A percentile compares a stretch with the other conserved stretches of the same genome.
Evolutionary conservation across 1,284 basidiomycete species (phyloP).

Genomic region (Omphalotus olearius): DNA sequence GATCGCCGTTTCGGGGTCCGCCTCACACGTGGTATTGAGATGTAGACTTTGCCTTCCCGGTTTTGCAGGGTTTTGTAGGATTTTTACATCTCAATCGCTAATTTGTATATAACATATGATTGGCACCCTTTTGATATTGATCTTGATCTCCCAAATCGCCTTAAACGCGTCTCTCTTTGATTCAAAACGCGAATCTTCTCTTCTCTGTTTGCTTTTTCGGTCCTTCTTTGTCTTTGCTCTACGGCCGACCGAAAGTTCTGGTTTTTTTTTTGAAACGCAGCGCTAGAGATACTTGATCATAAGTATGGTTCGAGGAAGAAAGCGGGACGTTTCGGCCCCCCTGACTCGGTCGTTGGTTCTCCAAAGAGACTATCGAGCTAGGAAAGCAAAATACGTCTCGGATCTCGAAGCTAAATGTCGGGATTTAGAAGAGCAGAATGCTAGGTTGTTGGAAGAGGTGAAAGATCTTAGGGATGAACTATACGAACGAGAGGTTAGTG

Average conservation of each 20-base stretch:
- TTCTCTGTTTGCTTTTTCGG: too few species aligned
- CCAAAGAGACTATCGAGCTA: conserved; percentile 11
- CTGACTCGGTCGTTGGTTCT: conserved; percentile 8
- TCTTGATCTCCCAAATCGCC: too few species aligned
- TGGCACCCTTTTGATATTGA: too few species aligned
- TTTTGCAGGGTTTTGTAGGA: neutral
- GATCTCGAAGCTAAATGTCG: conserved; percentile 7
- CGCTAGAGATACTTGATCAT: neutral
- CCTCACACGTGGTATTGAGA: too few species aligned
- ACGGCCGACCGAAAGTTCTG: too few species aligned
- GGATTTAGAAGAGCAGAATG: conserved; percentile 5
- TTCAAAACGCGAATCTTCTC: too few species aligned
- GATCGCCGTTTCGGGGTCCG: too few species aligned
- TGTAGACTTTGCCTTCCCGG: neutral
- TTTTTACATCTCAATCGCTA: neutral
- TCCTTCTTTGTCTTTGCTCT: too few species aligned
- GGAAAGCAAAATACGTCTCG: conserved; percentile 7
- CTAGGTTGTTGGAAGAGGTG: conserved; percentile 3
- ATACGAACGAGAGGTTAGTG: neutral
- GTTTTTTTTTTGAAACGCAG: too few species aligned
- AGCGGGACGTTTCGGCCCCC: conserved; percentile 7
- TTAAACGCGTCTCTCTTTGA: too few species aligned
- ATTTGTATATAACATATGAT: too few species aligned
- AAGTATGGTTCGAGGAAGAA: conserved; percentile 9
- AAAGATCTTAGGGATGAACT: conserved; percentile 3